Percentiles rank a stretch among this genome's conserved stretches.
phyloP scores from a whole-genome alignment of 148 eudicot genomes.

The Agrostemma githago region DNA sequence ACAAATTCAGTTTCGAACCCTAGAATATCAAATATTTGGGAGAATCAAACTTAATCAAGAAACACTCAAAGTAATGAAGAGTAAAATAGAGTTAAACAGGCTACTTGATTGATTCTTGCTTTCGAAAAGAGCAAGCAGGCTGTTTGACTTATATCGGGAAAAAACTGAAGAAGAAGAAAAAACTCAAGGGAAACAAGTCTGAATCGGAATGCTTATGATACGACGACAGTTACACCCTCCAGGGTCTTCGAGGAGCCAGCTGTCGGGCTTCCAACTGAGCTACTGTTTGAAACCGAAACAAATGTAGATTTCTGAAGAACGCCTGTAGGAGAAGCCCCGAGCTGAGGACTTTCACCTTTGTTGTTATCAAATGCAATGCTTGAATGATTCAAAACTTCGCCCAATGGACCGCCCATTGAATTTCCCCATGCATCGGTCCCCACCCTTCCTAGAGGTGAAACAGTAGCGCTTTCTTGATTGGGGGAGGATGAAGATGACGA shows the following conservation, averaged over 20 bases:
- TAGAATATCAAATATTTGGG: conserved; percentile 15
- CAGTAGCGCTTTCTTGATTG: conserved; percentile 36
- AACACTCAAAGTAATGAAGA: conserved; percentile 17
- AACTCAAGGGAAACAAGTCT: conserved; percentile 2
- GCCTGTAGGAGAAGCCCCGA: conserved; percentile 74
- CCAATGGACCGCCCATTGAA: conserved; percentile 81
- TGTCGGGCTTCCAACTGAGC: conserved; percentile 65
- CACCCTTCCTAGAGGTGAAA: conserved; percentile 26
- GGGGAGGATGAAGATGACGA: conserved; percentile 54
- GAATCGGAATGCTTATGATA: conserved; percentile 7
- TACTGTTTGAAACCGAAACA: conserved; percentile 69
- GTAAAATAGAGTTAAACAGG: conserved; percentile 18
- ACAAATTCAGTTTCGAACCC: neutral
- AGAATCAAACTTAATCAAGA: conserved; percentile 14
- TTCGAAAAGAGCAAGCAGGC: neutral
- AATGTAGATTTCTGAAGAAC: conserved; percentile 62
- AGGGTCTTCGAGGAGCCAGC: conserved; percentile 31
- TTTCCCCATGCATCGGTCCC: conserved; percentile 46
- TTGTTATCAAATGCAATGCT: conserved; percentile 6
- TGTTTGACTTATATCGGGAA: neutral
- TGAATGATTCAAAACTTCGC: conserved; percentile 58
- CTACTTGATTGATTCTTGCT: neutral
- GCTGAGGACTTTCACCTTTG: conserved; percentile 36
- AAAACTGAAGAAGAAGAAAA: too few species aligned
- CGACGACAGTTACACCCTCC: conserved; percentile 24